Evolutionary conservation across 1,139 yeast species (phyloP).

Genomic region (Wickerhamomyces sp.): DNA sequence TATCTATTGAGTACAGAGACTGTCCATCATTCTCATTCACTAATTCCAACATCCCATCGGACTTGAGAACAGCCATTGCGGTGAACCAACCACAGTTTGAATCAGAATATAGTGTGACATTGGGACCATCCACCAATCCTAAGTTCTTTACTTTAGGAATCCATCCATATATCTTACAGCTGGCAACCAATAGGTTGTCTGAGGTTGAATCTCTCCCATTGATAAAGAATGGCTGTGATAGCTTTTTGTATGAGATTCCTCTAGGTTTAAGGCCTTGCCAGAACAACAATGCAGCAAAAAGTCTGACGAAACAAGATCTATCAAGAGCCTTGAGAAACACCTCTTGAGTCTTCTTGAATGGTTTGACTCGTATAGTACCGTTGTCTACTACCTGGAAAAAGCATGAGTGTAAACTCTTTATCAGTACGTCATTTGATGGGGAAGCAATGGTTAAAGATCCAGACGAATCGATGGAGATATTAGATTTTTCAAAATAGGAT

Average conservation of each 20-base stretch:
- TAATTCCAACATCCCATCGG: slow-evolving; percentile 61
- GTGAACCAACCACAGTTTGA: slow-evolving; percentile 65
- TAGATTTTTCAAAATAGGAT: slow-evolving; percentile 20
- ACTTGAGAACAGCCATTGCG: slow-evolving; percentile 67
- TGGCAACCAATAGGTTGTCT: slow-evolving; percentile 48
- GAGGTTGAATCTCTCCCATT: slow-evolving; percentile 14
- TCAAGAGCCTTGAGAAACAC: slow-evolving; percentile 43
- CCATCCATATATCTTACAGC: slow-evolving; percentile 63
- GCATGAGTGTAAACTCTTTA: slow-evolving; percentile 35
- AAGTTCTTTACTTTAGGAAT: slow-evolving; percentile 41
- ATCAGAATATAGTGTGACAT: slow-evolving; percentile 39
- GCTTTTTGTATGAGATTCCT: slow-evolving; percentile 42
- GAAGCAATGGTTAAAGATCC: slow-evolving; percentile 18
- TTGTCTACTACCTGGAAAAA: slow-evolving; percentile 24
- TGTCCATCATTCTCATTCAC: slow-evolving; percentile 65
- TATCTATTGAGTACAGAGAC: slow-evolving; percentile 56
- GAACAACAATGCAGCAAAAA: slow-evolving; percentile 48
- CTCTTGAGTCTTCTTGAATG: slow-evolving; percentile 22
- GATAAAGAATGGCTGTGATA: slow-evolving; percentile 7
- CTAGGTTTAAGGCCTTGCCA: slow-evolving; percentile 62
- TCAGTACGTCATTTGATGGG: slow-evolving; percentile 21
- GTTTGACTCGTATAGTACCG: slow-evolving; percentile 4
- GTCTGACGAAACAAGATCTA: slow-evolving; percentile 39
- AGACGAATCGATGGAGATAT: slow-evolving; percentile 19
- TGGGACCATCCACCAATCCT: slow-evolving; percentile 37